These are phyloP conservation scores for Bifiguratus adelaidae DNA, from an alignment of 192 early-diverging fungal genomes.

Conservation along the genomic window DNA sequence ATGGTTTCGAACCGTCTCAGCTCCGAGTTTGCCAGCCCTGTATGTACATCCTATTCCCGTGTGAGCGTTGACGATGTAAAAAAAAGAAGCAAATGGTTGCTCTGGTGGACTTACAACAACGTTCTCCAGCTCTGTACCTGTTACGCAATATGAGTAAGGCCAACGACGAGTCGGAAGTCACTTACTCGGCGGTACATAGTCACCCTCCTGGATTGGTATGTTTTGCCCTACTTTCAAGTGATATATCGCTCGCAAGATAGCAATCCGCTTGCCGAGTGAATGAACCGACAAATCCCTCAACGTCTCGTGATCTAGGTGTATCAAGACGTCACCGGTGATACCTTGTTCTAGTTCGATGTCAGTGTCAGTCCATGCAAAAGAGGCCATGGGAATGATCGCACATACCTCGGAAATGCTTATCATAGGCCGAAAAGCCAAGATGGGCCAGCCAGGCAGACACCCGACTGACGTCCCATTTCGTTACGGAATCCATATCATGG, in stretches of 20 bases:
- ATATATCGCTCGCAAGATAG: constrained; percentile 87
- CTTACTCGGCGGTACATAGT: constrained; percentile 77
- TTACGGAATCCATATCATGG: constrained; percentile 47
- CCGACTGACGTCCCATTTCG: constrained; percentile 40
- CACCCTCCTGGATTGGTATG: constrained; percentile 69
- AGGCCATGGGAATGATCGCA: background rate
- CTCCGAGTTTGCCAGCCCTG: too few relatives aligned
- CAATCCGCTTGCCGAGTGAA: constrained; percentile 78
- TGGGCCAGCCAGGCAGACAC: constrained; percentile 41
- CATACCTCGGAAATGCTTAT: constrained; percentile 47
- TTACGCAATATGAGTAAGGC: too few relatives aligned
- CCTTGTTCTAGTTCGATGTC: constrained; percentile 53
- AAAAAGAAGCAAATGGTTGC: background rate
- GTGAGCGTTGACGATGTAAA: background rate
- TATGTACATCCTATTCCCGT: too few relatives aligned
- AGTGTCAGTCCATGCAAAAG: background rate
- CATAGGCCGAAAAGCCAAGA: constrained; percentile 40
- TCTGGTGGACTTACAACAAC: too few relatives aligned
- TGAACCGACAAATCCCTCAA: constrained; percentile 79
- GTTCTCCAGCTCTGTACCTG: background rate
- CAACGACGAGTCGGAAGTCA: too few relatives aligned
- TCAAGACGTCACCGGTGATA: constrained; percentile 81
- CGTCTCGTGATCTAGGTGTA: constrained; percentile 84
- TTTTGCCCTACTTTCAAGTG: constrained; percentile 69
- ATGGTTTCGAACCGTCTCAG: too few relatives aligned